These are phyloP conservation scores for Zarea fungicola DNA, from an alignment of 2,329 filamentous ascomycete genomes.

Conservation along the genomic window DNA sequence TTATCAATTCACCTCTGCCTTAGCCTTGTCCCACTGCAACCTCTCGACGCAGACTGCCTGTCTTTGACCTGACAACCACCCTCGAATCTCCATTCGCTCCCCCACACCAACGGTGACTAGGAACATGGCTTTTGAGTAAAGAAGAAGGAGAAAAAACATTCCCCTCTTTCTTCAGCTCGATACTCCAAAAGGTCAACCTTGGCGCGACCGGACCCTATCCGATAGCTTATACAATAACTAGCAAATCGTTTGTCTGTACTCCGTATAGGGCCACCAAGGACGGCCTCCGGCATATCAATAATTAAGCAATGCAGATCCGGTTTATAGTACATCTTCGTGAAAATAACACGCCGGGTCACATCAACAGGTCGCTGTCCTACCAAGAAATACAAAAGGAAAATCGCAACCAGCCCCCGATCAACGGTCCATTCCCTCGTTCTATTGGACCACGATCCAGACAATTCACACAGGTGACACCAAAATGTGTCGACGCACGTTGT, in stretches of 20 bases:
- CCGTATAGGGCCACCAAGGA: background rate
- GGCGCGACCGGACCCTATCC: background rate
- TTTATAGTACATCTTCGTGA: background rate
- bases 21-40: background rate
- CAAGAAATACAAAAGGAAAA: too few relatives aligned
- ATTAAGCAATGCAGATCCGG: background rate
- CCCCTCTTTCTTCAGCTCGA: background rate
- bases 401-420: too few relatives aligned
- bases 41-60: background rate
- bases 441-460: background rate
- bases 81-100: background rate
- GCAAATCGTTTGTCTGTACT: background rate
- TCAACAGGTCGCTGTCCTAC: background rate
- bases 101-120: too few relatives aligned
- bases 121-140: too few relatives aligned
- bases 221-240: too few relatives aligned
- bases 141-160: too few relatives aligned
- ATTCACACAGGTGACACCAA: constrained; percentile 3
- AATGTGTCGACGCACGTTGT: constrained; percentile 2
- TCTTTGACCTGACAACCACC: background rate
- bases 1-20: constrained; percentile 3
- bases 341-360: background rate
- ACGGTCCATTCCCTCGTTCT: background rate
- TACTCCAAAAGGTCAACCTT: background rate
- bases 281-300: background rate